phyloP scores from a whole-genome alignment of 2,329 filamentous ascomycete species.

The Verticillium longisporum region DNA sequence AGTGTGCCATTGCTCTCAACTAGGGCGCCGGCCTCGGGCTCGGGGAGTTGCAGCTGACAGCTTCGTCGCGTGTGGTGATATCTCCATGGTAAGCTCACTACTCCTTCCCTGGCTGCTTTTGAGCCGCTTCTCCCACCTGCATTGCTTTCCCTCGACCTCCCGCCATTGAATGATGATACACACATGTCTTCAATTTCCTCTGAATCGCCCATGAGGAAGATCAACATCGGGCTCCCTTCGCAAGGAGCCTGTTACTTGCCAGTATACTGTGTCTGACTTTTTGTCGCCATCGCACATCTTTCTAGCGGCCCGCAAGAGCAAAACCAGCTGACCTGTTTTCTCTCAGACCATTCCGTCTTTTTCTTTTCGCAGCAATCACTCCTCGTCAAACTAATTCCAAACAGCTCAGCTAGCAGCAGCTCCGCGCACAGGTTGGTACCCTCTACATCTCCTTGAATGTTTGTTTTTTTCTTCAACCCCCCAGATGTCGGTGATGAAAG shows the following conservation, averaged over 20 bases:
- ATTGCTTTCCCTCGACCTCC: not conserved
- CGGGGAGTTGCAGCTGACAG: not conserved
- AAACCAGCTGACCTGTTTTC: constrained; percentile 6
- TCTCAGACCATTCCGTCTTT: constrained; percentile 1
- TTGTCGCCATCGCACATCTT: constrained; percentile 2
- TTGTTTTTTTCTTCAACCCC: not conserved
- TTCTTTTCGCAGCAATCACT: not conserved
- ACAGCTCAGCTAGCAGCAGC: no score
- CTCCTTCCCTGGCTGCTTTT: constrained; percentile 2
- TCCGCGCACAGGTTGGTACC: constrained; percentile 21
- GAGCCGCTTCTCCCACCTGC: constrained; percentile 1
- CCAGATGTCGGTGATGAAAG: constrained; percentile 55
- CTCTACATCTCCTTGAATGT: not conserved
- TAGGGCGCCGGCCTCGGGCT: not conserved
- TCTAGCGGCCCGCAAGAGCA: not conserved
- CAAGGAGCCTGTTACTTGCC: constrained; percentile 78
- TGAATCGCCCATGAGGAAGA: constrained; percentile 83
- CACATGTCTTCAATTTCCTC: constrained; percentile 77
- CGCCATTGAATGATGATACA: constrained; percentile 62
- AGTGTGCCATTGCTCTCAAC: not conserved
- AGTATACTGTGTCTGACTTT: constrained; percentile 74
- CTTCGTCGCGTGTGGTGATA: not conserved
- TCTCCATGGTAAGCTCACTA: not conserved
- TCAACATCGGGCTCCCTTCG: constrained; percentile 57
- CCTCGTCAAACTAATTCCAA: no score